Conservation (phyloP, 352 stramenopile genomes). For the Pythium aristosporum region DNA sequence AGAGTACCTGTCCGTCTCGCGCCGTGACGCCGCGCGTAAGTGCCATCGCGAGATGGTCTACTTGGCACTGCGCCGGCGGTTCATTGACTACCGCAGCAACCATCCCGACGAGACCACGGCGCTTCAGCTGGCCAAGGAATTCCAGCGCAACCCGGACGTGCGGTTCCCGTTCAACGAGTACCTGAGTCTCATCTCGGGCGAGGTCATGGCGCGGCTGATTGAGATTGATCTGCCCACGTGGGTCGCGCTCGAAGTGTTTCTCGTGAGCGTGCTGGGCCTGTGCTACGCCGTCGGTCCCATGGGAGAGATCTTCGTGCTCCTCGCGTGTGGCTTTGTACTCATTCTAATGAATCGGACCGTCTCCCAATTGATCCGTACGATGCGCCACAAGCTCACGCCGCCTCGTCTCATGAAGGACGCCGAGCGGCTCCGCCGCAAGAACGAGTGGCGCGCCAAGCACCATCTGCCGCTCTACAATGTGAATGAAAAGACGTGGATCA, state of each 20-base stretch:
- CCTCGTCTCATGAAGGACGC: constrained; percentile 53
- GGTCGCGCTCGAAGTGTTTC: constrained; percentile 45
- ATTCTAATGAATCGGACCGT: constrained; percentile 52
- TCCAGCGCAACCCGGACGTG: constrained; percentile 51
- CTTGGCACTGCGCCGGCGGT: constrained; percentile 54
- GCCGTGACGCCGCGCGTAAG: constrained; percentile 21
- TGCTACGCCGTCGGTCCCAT: constrained; percentile 32
- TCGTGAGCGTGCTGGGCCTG: constrained; percentile 41
- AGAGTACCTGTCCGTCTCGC: constrained; percentile 35
- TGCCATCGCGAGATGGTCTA: constrained; percentile 70
- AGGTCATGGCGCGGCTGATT: constrained; percentile 70
- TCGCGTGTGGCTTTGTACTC: constrained; percentile 37
- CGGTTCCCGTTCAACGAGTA: constrained; percentile 81
- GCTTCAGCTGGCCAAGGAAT: constrained; percentile 52
- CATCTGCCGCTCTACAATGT: constrained; percentile 32
- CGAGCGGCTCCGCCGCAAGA: constrained; percentile 58
- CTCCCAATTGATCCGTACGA: constrained; percentile 39
- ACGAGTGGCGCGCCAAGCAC: constrained; percentile 48
- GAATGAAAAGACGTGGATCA: constrained; percentile 40
- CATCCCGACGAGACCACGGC: constrained; percentile 49
- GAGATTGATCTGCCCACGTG: constrained; percentile 73
- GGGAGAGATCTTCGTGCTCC: constrained; percentile 46
- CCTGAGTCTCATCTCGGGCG: constrained; percentile 68
- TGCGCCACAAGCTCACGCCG: constrained; percentile 48
- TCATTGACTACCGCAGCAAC: constrained; percentile 68